phyloP scores from a whole-genome alignment of 2,329 filamentous ascomycete genomes.

The Diaporthe ampelina region DNA sequence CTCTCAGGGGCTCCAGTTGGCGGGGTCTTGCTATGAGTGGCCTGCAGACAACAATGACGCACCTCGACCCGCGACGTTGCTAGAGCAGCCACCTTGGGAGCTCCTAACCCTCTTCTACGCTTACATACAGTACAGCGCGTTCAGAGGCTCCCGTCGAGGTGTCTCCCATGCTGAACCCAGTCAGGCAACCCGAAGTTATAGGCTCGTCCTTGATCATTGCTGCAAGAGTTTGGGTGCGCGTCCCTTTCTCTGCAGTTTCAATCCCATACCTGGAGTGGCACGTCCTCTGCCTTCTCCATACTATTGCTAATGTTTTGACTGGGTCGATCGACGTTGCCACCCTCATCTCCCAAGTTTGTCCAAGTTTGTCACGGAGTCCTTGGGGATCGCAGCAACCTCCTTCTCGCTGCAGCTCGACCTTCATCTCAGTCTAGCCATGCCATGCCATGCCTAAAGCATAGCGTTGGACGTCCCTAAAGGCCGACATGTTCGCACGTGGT shows the following conservation, averaged over 20 bases:
- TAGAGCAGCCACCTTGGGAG: constrained; percentile 11
- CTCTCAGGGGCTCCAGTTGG: constrained; percentile 29
- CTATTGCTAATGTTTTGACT: neutral
- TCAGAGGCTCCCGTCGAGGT: no score
- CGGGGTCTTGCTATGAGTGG: constrained; percentile 9
- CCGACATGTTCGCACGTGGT: neutral
- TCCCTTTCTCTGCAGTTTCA: no score
- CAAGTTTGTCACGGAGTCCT: neutral
- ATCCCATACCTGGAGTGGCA: no score
- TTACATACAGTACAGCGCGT: no score
- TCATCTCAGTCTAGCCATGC: neutral
- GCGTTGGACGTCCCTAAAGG: neutral
- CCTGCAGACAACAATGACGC: constrained; percentile 32
- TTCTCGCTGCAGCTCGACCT: neutral
- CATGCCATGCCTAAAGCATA: neutral
- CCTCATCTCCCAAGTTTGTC: neutral
- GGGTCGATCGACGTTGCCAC: neutral
- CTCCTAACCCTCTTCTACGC: constrained; percentile 6
- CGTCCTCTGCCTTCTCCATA: neutral
- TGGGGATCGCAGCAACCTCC: neutral
- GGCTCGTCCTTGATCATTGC: neutral
- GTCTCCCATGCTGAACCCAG: no score
- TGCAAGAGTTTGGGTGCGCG: no score
- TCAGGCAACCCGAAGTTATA: no score
- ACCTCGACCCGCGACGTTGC: neutral